Evolutionary conservation across 306 rosid genomes (phyloP).

Genomic region (Lablab purpureus): DNA sequence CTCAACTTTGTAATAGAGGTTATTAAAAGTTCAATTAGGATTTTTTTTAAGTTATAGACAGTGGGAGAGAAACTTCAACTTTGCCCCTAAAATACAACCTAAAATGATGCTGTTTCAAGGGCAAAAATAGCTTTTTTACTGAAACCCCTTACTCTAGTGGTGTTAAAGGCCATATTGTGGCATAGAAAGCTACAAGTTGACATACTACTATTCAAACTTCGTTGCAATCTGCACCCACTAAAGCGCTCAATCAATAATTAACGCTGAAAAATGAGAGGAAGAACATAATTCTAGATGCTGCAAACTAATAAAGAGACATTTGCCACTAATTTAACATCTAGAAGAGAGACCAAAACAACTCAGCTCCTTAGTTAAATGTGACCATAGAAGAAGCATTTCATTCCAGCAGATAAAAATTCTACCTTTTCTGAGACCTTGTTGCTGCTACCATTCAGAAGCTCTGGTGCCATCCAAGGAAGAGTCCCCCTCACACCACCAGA

Average conservation of each 20-base stretch:
- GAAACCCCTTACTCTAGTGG: background rate
- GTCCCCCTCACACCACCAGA: slow-evolving; percentile 95
- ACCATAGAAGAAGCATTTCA: slow-evolving; percentile 19
- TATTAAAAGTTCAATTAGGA: background rate
- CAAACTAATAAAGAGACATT: slow-evolving; percentile 5
- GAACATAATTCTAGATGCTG: background rate
- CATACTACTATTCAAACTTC: background rate
- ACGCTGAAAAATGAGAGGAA: slow-evolving; percentile 6
- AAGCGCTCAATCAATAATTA: background rate
- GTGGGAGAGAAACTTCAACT: background rate
- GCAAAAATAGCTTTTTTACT: background rate
- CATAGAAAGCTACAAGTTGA: background rate
- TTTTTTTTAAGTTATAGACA: background rate
- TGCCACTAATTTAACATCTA: slow-evolving; percentile 3
- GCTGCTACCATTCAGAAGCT: slow-evolving; percentile 83
- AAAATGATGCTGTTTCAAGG: background rate
- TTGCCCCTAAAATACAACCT: background rate
- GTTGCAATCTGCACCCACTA: background rate
- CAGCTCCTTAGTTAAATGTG: slow-evolving; percentile 12
- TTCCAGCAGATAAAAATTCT: slow-evolving; percentile 24
- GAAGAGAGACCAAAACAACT: slow-evolving; percentile 16
- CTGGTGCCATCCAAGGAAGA: slow-evolving; percentile 98
- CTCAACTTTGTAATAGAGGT: background rate
- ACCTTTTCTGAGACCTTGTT: slow-evolving; percentile 96
- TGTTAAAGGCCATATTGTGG: background rate